Evolutionary conservation across 2,329 filamentous ascomycete genomes (phyloP).

Genomic region (Phaeophleospora eucalypticola): DNA sequence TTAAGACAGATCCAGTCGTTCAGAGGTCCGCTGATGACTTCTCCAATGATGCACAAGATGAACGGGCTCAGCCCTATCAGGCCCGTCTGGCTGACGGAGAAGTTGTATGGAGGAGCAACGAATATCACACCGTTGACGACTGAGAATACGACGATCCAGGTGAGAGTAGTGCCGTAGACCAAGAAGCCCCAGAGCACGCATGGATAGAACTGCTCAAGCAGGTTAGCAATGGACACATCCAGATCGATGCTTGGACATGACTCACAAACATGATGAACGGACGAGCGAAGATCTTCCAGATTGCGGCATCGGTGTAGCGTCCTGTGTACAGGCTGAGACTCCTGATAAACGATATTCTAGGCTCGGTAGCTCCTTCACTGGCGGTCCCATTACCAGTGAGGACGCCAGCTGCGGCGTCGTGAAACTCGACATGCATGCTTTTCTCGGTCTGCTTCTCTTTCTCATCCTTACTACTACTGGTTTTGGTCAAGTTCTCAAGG

Average conservation of each 20-base stretch:
- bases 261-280: constrained; percentile 33
- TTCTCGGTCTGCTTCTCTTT: constrained; percentile 19
- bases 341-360: constrained; percentile 28
- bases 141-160: constrained; percentile 44
- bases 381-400: constrained; percentile 18
- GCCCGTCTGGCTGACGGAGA: constrained; percentile 45
- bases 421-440: constrained; percentile 17
- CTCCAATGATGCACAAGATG: constrained; percentile 46
- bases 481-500: constrained; percentile 11
- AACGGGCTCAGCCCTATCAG: constrained; percentile 50
- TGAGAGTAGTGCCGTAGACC: constrained; percentile 42
- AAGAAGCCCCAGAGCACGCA: constrained; percentile 38
- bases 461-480: constrained; percentile 10
- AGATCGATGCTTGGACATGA: not conserved
- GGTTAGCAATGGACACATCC: not conserved
- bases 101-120: constrained; percentile 38
- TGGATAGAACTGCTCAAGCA: constrained; percentile 29
- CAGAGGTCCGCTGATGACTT: constrained; percentile 43
- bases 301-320: constrained; percentile 30
- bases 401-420: not conserved
- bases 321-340: constrained; percentile 32
- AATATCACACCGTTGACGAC: constrained; percentile 46
- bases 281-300: constrained; percentile 35
- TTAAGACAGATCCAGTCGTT: constrained; percentile 42
- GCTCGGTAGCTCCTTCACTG: constrained; percentile 8